A percentile compares a stretch with the other conserved stretches of the same genome.
phyloP scores from a whole-genome alignment of 805 yeast species.

The Hanseniaspora lachancei region DNA sequence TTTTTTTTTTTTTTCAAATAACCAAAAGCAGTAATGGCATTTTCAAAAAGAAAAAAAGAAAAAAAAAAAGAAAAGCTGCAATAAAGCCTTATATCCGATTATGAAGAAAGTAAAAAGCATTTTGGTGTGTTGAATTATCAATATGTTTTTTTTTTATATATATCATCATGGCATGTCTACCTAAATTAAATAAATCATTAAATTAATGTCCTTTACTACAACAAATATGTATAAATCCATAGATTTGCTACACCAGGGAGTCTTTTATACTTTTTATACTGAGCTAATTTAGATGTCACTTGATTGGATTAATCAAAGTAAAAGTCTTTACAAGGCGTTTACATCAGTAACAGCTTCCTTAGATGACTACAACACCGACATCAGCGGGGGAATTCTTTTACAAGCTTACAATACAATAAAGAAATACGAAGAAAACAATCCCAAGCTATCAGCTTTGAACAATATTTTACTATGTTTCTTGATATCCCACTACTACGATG shows the following conservation, averaged over 20 bases:
- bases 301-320: neutral
- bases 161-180: too few relatives aligned
- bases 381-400: slow-evolving; percentile 15
- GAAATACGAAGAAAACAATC: neutral
- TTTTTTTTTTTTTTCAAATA: too few relatives aligned
- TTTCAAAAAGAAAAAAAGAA: neutral
- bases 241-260: neutral
- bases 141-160: too few relatives aligned
- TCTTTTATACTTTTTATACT: neutral
- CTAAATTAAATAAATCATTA: too few relatives aligned
- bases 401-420: slow-evolving; percentile 15
- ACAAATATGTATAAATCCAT: too few relatives aligned
- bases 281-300: neutral
- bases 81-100: neutral
- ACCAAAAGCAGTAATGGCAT: too few relatives aligned
- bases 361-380: slow-evolving; percentile 6
- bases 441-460: slow-evolving; percentile 4
- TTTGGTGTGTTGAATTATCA: too few relatives aligned
- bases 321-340: neutral
- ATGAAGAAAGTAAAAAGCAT: neutral
- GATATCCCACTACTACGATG: slow-evolving; percentile 3
- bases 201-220: too few relatives aligned
- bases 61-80: neutral
- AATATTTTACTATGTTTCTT: slow-evolving; percentile 4
- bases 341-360: neutral